Evolutionary conservation across 148 eudicot genomes (phyloP).

Genomic region (Rhododendron ovatum): DNA sequence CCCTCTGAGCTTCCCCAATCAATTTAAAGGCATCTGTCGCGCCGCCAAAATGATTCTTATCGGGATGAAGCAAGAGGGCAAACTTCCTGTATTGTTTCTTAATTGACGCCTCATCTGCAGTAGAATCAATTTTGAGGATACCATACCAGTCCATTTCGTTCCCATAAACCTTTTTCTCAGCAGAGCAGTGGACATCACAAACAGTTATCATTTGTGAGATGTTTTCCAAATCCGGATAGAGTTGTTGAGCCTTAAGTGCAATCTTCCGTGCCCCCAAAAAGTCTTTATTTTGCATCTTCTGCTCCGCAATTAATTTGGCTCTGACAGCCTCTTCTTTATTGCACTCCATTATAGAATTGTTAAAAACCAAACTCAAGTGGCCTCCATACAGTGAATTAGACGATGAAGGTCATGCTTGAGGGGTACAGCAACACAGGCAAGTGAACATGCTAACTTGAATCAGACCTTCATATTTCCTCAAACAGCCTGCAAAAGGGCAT

Average conservation of each 20-base stretch:
- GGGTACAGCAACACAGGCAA: neutral
- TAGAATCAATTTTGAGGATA: constrained; percentile 58
- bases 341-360: constrained; percentile 56
- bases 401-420: neutral
- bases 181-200: constrained; percentile 74
- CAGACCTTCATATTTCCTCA: neutral
- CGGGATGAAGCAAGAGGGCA: constrained; percentile 84
- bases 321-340: constrained; percentile 85
- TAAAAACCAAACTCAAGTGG: neutral
- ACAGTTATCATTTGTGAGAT: constrained; percentile 59
- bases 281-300: constrained; percentile 57
- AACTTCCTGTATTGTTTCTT: constrained; percentile 70
- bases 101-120: constrained; percentile 56
- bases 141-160: constrained; percentile 68
- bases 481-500: neutral
- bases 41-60: constrained; percentile 78
- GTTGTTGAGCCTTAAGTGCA: constrained; percentile 66
- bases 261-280: constrained; percentile 56
- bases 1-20: constrained; percentile 70
- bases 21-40: constrained; percentile 79
- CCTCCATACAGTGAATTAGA: neutral
- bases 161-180: constrained; percentile 43
- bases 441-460: neutral
- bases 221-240: constrained; percentile 58
- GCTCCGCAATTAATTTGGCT: constrained; percentile 64